Conservation (phyloP, 345 rosid species). For the Gossypium turneri region DNA sequence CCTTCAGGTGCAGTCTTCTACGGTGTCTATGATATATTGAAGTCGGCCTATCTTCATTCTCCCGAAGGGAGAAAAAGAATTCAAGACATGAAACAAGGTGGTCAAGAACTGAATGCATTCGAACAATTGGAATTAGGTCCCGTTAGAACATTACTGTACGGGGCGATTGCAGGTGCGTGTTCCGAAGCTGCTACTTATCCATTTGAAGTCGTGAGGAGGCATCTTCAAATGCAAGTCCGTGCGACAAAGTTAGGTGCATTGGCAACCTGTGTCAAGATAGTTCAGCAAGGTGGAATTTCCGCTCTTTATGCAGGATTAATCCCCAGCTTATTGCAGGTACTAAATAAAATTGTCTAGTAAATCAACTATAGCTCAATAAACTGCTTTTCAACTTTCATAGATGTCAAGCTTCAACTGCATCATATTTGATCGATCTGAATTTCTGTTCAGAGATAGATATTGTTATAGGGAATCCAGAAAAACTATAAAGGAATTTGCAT, state of each 20-base stretch:
- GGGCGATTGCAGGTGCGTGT: slow-evolving; percentile 86
- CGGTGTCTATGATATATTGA: slow-evolving; percentile 82
- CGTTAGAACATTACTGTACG: slow-evolving; percentile 68
- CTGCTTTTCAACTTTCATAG: neutral
- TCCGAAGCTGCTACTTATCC: slow-evolving; percentile 95
- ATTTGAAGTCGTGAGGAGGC: slow-evolving; percentile 89
- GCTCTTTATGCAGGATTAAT: slow-evolving; percentile 81
- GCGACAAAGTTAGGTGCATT: slow-evolving; percentile 53
- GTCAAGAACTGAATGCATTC: slow-evolving; percentile 61
- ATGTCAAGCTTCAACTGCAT: neutral
- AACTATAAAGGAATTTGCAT: neutral
- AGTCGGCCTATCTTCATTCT: slow-evolving; percentile 73
- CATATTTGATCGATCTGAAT: neutral
- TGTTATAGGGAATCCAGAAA: neutral
- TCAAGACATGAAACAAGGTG: slow-evolving; percentile 58
- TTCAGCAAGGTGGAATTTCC: slow-evolving; percentile 77
- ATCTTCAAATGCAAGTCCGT: slow-evolving; percentile 82
- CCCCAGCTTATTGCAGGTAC: slow-evolving; percentile 92
- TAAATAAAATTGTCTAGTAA: neutral
- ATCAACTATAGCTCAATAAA: neutral
- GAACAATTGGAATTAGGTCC: slow-evolving; percentile 81
- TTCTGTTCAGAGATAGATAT: neutral
- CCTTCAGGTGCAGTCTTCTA: slow-evolving; percentile 91
- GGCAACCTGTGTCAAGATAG: slow-evolving; percentile 62
- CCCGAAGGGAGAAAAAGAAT: slow-evolving; percentile 72